These are phyloP conservation scores for Pugionium cornutum DNA, from an alignment of 345 rosid species.

Conservation along the genomic window DNA sequence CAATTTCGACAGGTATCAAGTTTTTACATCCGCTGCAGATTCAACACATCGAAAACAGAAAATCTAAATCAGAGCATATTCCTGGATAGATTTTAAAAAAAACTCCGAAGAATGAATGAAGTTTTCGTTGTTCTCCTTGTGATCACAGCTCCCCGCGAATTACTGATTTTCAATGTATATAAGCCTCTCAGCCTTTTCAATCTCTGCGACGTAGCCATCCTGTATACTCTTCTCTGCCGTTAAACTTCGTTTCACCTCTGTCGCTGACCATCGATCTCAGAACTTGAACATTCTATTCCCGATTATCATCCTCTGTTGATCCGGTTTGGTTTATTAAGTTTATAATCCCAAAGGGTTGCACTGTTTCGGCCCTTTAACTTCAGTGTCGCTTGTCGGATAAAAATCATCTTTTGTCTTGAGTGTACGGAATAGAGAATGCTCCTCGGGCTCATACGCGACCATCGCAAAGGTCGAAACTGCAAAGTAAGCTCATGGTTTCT, in stretches of 20 bases:
- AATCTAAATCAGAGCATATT: constrained; percentile 1
- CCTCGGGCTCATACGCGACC: constrained; percentile 78
- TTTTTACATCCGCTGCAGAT: constrained; percentile 61
- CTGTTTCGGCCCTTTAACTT: constrained; percentile 79
- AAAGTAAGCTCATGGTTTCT: constrained; percentile 78
- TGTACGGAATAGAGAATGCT: constrained; percentile 73
- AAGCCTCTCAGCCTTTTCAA: constrained; percentile 70
- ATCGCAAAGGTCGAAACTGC: constrained; percentile 79
- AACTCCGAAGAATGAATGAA: no score
- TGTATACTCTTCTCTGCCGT: constrained; percentile 70
- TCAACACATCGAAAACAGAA: not conserved
- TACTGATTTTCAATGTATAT: constrained; percentile 91
- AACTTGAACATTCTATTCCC: constrained; percentile 79
- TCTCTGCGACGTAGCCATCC: constrained; percentile 72
- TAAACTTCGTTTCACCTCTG: constrained; percentile 50
- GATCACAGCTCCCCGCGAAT: constrained; percentile 76
- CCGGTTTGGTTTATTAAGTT: constrained; percentile 48
- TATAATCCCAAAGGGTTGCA: constrained; percentile 55
- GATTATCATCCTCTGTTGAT: constrained; percentile 21
- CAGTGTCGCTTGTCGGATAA: constrained; percentile 66
- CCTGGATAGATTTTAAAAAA: not conserved
- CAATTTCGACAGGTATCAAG: constrained; percentile 81
- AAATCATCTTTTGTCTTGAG: constrained; percentile 56
- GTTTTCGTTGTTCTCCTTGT: constrained; percentile 56
- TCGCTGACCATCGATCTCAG: constrained; percentile 70